A percentile compares a stretch with the other conserved stretches of the same genome.
These are phyloP conservation scores for Candida frijolesensis DNA, from an alignment of 1,139 yeast species.

Conservation along the genomic window DNA sequence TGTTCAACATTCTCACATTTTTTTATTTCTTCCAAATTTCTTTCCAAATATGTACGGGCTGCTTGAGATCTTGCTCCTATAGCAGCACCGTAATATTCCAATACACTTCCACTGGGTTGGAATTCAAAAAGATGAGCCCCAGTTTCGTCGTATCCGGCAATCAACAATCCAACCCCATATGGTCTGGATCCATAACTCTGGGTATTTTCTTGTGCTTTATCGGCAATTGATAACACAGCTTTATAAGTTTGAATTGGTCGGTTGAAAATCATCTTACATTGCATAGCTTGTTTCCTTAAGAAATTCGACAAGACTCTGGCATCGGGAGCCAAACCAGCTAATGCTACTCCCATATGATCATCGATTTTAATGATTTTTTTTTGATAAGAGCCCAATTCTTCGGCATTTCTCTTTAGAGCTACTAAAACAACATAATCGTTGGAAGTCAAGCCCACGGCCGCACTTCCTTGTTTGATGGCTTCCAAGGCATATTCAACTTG, in stretches of 20 bases:
- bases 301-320: conserved; percentile 90
- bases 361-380: conserved; percentile 91
- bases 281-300: conserved; percentile 89
- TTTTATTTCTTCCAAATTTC: conserved; percentile 71
- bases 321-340: conserved; percentile 98
- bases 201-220: conserved; percentile 95
- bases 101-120: conserved; percentile 91
- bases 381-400: conserved; percentile 95
- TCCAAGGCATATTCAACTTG: conserved; percentile 96
- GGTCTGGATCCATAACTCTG: conserved; percentile 97
- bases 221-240: conserved; percentile 87
- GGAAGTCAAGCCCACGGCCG: conserved; percentile 92
- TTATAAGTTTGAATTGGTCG: conserved; percentile 84
- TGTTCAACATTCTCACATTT: conserved; percentile 64
- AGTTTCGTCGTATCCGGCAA: conserved; percentile 90
- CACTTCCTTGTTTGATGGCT: conserved; percentile 97
- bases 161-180: conserved; percentile 91
- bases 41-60: conserved; percentile 91
- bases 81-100: conserved; percentile 92
- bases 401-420: conserved; percentile 94
- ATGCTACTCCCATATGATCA: conserved; percentile 89
- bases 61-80: conserved; percentile 99
- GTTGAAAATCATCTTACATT: conserved; percentile 81
- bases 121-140: conserved; percentile 96
- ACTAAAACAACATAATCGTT: conserved; percentile 86